Evolutionary conservation across 2,329 filamentous ascomycete genomes (phyloP).

Genomic region (Calonectria honghensis): DNA sequence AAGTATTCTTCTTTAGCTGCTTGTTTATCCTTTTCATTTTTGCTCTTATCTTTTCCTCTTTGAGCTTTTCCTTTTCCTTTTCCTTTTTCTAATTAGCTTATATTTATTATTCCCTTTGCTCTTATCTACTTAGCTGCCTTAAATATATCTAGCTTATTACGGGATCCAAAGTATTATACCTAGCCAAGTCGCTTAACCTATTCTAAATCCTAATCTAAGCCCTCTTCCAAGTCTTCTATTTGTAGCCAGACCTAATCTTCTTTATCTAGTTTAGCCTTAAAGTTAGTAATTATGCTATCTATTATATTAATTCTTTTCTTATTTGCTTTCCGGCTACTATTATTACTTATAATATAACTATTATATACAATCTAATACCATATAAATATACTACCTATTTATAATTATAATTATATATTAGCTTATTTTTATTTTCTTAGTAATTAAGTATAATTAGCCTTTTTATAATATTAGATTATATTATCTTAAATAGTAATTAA

Average conservation of each 20-base stretch:
- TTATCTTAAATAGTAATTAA: too few relatives aligned
- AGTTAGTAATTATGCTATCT: neutral
- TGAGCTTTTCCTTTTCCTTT: too few relatives aligned
- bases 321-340: neutral
- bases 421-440: too few relatives aligned
- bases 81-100: too few relatives aligned
- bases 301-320: neutral
- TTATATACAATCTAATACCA: neutral
- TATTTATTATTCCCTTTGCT: too few relatives aligned
- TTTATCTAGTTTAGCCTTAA: neutral
- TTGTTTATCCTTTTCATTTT: too few relatives aligned
- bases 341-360: neutral
- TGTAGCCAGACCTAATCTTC: neutral
- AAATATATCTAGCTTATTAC: neutral
- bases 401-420: neutral
- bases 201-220: neutral
- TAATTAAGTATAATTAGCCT: too few relatives aligned
- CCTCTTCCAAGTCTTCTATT: neutral
- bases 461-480: too few relatives aligned
- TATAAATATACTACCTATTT: neutral
- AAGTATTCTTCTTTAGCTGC: too few relatives aligned
- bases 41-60: too few relatives aligned
- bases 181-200: neutral
- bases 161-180: neutral
- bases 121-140: too few relatives aligned